Evolutionary conservation across 805 yeast species (phyloP).

Genomic region (Hanseniaspora occidentalis): DNA sequence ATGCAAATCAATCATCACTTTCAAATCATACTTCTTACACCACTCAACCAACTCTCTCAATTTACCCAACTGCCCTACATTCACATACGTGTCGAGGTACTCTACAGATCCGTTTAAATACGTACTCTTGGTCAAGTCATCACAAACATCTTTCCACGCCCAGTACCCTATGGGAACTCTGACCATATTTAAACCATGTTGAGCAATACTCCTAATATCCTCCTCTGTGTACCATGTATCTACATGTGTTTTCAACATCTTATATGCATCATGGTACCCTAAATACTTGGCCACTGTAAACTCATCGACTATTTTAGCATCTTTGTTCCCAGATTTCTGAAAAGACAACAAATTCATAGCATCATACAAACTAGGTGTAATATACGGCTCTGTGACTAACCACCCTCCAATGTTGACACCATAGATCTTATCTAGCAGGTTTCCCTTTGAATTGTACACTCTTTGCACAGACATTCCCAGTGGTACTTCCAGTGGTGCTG

Average conservation of each 20-base stretch:
- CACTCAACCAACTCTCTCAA: conserved; percentile 55
- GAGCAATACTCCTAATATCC: conserved; percentile 40
- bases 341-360: conserved; percentile 17
- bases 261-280: conserved; percentile 34
- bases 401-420: conserved; percentile 61
- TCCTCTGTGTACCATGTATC: conserved; percentile 42
- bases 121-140: conserved; percentile 8
- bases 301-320: conserved; percentile 48
- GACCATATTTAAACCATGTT: conserved; percentile 53
- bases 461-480: too few species aligned
- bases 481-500: too few species aligned
- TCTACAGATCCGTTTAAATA: conserved; percentile 11
- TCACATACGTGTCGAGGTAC: conserved; percentile 47
- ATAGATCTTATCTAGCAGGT: conserved; percentile 7
- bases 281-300: conserved; percentile 37
- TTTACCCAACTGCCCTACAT: conserved; percentile 49
- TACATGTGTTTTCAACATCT: conserved; percentile 41
- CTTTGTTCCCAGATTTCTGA: conserved; percentile 19
- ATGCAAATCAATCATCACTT: conserved; percentile 67
- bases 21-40: conserved; percentile 47
- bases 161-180: conserved; percentile 73
- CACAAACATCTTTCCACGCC: conserved; percentile 42
- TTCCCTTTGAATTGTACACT: too few species aligned
- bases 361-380: conserved; percentile 49
- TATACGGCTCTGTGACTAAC: conserved; percentile 60